phyloP scores from a whole-genome alignment of 768 basidiomycete species.

The Pleurotus tuber-regium region DNA sequence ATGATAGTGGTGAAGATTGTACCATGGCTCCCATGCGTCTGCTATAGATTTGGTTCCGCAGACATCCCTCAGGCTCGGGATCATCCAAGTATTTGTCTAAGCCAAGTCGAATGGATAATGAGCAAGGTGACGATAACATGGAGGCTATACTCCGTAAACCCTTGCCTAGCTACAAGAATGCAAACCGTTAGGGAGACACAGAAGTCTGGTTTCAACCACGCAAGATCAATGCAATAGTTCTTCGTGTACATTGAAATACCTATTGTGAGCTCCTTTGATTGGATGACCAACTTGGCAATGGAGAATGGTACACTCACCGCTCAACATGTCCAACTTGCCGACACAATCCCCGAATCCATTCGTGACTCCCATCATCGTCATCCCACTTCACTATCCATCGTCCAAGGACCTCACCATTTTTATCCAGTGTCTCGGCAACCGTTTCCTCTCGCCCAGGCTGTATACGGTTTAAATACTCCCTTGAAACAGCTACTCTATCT shows the following conservation, averaged over 20 bases:
- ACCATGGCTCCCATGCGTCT: no score
- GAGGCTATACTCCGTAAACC: no score
- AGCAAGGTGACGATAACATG: no score
- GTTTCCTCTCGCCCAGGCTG: conserved; percentile 64
- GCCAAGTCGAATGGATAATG: no score
- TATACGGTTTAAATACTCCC: conserved; percentile 20
- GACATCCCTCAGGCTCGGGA: no score
- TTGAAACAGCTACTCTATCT: conserved; percentile 33
- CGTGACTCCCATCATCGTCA: conserved; percentile 57
- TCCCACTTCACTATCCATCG: conserved; percentile 81
- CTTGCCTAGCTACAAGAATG: no score
- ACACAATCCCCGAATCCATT: conserved; percentile 50
- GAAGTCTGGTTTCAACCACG: no score
- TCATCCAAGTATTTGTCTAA: conserved; percentile 1
- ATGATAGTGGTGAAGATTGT: no score
- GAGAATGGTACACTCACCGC: conserved; percentile 45
- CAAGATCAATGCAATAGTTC: conserved; percentile 31
- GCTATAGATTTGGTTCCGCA: no score
- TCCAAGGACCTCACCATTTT: conserved; percentile 59
- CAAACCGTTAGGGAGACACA: no score
- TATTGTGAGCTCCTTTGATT: no score
- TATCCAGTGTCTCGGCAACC: conserved; percentile 70
- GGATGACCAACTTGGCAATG: background rate
- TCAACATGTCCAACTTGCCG: conserved; percentile 59
- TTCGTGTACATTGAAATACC: conserved; percentile 47